phyloP scores from a whole-genome alignment of 495 filamentous ascomycete species.

The Zalerion maritima region DNA sequence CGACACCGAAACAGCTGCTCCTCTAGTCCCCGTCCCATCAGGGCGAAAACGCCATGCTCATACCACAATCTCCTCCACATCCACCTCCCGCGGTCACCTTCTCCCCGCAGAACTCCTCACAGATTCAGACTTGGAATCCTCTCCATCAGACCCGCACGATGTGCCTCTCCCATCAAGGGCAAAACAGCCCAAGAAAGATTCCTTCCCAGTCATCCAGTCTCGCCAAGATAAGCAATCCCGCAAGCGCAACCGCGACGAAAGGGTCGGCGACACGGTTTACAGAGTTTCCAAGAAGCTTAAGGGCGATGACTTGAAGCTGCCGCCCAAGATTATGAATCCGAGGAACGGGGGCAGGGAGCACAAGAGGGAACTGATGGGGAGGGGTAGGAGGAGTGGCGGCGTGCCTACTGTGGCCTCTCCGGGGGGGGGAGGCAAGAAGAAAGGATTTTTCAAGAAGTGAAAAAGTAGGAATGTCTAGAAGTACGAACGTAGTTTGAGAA shows the following conservation, averaged over 20 bases:
- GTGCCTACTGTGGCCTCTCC: conserved; percentile 1
- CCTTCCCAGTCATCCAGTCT: conserved; percentile 11
- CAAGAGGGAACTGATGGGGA: conserved; percentile 10
- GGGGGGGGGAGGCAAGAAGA: not conserved
- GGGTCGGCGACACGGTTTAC: conserved; percentile 27
- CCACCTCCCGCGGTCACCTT: conserved; percentile 20
- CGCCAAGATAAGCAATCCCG: conserved; percentile 14
- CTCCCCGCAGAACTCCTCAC: conserved; percentile 30
- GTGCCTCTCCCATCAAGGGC: conserved; percentile 8
- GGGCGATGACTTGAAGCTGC: conserved; percentile 19
- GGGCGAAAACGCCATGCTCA: conserved; percentile 9
- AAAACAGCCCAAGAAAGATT: conserved; percentile 22
- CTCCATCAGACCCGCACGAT: conserved; percentile 7
- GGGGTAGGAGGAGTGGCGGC: not conserved
- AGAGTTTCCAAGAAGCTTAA: conserved; percentile 18
- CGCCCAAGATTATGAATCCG: conserved; percentile 23
- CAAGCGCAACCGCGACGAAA: conserved; percentile 19
- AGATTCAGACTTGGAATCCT: conserved; percentile 24
- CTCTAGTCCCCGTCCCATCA: too few species aligned
- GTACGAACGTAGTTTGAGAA: conserved; percentile 4
- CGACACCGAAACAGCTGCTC: too few species aligned
- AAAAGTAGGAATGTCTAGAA: conserved; percentile 8
- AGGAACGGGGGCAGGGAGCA: conserved; percentile 15
- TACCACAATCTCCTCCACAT: conserved; percentile 6
- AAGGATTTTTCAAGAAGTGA: conserved; percentile 5